A percentile compares a stretch with the other conserved stretches of the same genome.
These are phyloP conservation scores for Plasmodium yoelii DNA, from an alignment of 169 alveolate genomes.

Conservation along the genomic window DNA sequence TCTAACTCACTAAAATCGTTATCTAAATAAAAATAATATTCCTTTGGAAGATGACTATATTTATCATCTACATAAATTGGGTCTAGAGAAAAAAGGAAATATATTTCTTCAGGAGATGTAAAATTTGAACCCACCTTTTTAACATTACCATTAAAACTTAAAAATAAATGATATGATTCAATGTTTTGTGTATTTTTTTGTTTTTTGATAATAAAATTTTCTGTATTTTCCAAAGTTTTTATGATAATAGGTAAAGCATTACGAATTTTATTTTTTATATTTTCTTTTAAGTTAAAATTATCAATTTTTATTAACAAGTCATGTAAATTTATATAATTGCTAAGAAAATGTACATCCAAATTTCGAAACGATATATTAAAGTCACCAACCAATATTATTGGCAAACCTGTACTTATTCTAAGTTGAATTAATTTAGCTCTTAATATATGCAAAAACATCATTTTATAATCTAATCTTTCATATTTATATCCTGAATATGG, in stretches of 20 bases:
- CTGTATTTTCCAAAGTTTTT: slow-evolving; percentile 12
- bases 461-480: slow-evolving; percentile 61
- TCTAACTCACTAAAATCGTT: neutral
- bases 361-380: slow-evolving; percentile 65
- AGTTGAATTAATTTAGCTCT: slow-evolving; percentile 53
- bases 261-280: slow-evolving; percentile 14
- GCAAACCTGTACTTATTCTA: slow-evolving; percentile 73
- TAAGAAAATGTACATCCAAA: slow-evolving; percentile 45
- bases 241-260: slow-evolving; percentile 26
- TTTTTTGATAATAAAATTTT: slow-evolving; percentile 54
- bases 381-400: slow-evolving; percentile 77
- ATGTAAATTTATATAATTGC: slow-evolving; percentile 45
- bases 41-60: slow-evolving; percentile 45
- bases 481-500: slow-evolving; percentile 77
- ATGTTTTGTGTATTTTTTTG: slow-evolving; percentile 9
- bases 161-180: slow-evolving; percentile 31
- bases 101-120: slow-evolving; percentile 46
- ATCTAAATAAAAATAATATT: slow-evolving; percentile 23
- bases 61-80: slow-evolving; percentile 37
- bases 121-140: slow-evolving; percentile 38
- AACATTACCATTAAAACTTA: slow-evolving; percentile 20
- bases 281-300: slow-evolving; percentile 29
- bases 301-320: slow-evolving; percentile 9
- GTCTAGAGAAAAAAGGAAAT: slow-evolving; percentile 61
- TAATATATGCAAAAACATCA: slow-evolving; percentile 75